Evolutionary conservation across 1,284 basidiomycete genomes (phyloP).

Genomic region (Papiliotrema nemorosa): DNA sequence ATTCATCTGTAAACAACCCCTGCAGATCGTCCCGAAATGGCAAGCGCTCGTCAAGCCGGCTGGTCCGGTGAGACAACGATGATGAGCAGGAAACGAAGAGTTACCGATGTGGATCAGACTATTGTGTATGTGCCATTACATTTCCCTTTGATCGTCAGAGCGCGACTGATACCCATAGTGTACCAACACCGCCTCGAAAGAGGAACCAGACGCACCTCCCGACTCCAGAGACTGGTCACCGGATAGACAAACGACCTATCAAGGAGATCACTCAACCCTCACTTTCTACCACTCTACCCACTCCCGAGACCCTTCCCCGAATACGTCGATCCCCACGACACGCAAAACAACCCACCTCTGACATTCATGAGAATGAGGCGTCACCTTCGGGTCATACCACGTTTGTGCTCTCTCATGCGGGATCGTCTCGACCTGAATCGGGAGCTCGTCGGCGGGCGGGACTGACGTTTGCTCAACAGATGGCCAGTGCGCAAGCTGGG

Average conservation of each 20-base stretch:
- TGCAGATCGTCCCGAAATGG: background rate
- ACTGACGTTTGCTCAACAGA: constrained; percentile 43
- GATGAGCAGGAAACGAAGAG: constrained; percentile 31
- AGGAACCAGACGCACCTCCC: constrained; percentile 26
- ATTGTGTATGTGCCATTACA: no score
- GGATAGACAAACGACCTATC: constrained; percentile 17
- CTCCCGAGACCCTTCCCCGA: constrained; percentile 56
- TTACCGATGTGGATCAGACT: constrained; percentile 24
- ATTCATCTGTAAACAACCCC: no score
- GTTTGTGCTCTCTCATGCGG: constrained; percentile 29
- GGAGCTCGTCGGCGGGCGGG: constrained; percentile 33
- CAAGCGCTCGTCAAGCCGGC: constrained; percentile 24
- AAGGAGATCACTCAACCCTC: background rate
- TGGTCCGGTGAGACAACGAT: constrained; percentile 28
- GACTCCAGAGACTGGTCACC: constrained; percentile 37
- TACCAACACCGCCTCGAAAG: constrained; percentile 28
- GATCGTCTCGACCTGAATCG: constrained; percentile 9
- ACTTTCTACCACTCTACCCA: constrained; percentile 54
- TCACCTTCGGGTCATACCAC: constrained; percentile 39
- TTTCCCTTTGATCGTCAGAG: no score
- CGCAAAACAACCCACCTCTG: background rate
- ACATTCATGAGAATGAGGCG: background rate
- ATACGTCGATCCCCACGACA: constrained; percentile 11
- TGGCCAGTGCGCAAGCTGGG: constrained; percentile 19
- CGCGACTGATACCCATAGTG: constrained; percentile 2